Conservation (phyloP, 2,329 filamentous ascomycete genomes). For the Neonectria hederae region DNA sequence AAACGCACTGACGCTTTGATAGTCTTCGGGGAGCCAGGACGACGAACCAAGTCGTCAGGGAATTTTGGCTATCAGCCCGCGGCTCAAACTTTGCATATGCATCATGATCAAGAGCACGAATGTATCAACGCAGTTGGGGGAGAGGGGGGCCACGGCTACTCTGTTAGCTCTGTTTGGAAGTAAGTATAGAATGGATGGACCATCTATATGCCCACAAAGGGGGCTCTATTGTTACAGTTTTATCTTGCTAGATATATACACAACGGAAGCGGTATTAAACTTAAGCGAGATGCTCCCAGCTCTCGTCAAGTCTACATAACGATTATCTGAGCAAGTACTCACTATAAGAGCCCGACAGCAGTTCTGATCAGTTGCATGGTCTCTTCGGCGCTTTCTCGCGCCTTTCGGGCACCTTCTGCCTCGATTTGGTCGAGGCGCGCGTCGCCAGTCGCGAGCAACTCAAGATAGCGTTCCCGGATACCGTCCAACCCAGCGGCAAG, state of each 20-base stretch:
- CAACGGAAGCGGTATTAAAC: background rate
- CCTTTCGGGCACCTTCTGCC: constrained; percentile 66
- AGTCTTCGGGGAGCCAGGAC: constrained; percentile 70
- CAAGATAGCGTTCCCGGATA: constrained; percentile 66
- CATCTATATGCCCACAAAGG: background rate
- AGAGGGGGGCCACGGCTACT: background rate
- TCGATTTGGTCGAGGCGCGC: constrained; percentile 67
- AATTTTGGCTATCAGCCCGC: constrained; percentile 77
- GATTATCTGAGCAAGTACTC: background rate
- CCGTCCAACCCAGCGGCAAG: constrained; percentile 63
- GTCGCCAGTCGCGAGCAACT: constrained; percentile 58
- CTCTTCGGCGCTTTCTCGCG: constrained; percentile 67
- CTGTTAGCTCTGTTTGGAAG: background rate
- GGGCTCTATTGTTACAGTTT: constrained; percentile 1
- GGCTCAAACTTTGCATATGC: constrained; percentile 69
- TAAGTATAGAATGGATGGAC: background rate
- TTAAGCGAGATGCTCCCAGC: background rate
- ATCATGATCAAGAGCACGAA: constrained; percentile 51
- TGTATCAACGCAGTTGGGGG: background rate
- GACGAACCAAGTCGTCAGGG: constrained; percentile 73
- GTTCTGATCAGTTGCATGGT: constrained; percentile 64
- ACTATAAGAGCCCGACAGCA: constrained; percentile 59
- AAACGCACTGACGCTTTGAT: constrained; percentile 6
- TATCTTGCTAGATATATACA: constrained; percentile 1
- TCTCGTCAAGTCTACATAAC: constrained; percentile 11